These are phyloP conservation scores for Penicillium longicatenatum DNA, from an alignment of 495 filamentous ascomycete genomes.

Conservation along the genomic window DNA sequence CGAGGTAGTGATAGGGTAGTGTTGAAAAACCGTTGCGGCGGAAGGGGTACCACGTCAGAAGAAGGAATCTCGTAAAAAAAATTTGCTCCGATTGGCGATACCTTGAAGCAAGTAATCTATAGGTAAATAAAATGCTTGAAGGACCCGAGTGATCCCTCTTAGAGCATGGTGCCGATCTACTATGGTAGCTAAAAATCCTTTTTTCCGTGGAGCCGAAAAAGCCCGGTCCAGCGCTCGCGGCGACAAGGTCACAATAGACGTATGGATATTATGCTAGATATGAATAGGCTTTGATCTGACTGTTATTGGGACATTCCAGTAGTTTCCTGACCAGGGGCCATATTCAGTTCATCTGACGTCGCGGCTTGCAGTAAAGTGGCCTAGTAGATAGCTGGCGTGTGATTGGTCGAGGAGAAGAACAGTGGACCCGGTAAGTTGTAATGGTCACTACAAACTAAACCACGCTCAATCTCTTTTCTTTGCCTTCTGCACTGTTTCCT, in stretches of 20 bases:
- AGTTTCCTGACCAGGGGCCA: neutral
- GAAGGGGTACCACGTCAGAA: neutral
- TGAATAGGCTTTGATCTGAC: neutral
- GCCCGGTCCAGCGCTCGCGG: too few relatives aligned
- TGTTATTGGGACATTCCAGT: neutral
- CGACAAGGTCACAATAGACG: too few relatives aligned
- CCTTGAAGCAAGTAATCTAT: neutral
- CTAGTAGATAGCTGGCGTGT: conserved; percentile 20
- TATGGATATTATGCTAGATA: neutral
- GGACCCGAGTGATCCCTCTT: neutral
- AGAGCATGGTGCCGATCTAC: too few relatives aligned
- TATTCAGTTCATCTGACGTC: conserved; percentile 5
- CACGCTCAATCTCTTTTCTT: conserved; percentile 17
- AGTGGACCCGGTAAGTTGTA: conserved; percentile 22
- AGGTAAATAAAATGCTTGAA: neutral
- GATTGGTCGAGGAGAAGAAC: conserved; percentile 18
- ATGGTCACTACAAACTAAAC: conserved; percentile 35
- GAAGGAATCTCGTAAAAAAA: neutral
- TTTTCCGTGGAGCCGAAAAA: too few relatives aligned
- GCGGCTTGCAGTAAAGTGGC: conserved; percentile 10
- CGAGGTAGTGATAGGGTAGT: neutral
- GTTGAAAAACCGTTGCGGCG: too few relatives aligned
- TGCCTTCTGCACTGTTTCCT: conserved; percentile 7
- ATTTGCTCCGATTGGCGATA: neutral
- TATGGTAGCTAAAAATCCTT: too few relatives aligned